These are phyloP conservation scores for Pyrenophora graminea DNA, from an alignment of 2,329 filamentous ascomycete species.

Conservation along the genomic window DNA sequence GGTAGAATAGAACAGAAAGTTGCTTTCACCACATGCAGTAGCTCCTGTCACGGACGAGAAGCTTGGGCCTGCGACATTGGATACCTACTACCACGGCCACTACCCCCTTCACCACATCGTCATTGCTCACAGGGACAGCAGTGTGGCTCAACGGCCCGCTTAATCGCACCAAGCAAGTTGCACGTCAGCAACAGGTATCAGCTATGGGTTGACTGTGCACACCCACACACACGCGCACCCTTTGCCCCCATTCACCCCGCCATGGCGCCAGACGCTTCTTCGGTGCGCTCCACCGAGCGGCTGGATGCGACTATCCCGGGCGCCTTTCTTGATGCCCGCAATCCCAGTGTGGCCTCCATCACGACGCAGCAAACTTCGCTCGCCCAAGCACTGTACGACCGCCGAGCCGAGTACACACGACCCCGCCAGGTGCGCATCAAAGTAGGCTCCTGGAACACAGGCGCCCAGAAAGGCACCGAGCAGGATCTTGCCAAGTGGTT, in stretches of 20 bases:
- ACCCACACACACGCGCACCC: not conserved
- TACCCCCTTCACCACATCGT: slow-evolving; percentile 12
- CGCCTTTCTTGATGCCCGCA: slow-evolving; percentile 49
- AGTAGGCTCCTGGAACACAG: slow-evolving; percentile 94
- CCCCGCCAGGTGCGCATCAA: slow-evolving; percentile 79
- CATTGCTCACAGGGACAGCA: slow-evolving; percentile 7
- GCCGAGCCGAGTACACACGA: slow-evolving; percentile 78
- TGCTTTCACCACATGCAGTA: not conserved
- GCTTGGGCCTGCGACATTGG: slow-evolving; percentile 10
- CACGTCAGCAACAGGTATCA: not conserved
- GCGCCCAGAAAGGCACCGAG: slow-evolving; percentile 79
- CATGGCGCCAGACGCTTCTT: slow-evolving; percentile 33
- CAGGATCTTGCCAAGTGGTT: slow-evolving; percentile 91
- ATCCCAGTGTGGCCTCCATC: slow-evolving; percentile 27
- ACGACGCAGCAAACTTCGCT: slow-evolving; percentile 54
- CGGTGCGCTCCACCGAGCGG: slow-evolving; percentile 32
- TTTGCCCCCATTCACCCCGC: slow-evolving; percentile 15
- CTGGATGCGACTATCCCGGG: slow-evolving; percentile 55
- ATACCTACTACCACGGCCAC: not conserved
- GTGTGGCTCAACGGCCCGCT: slow-evolving; percentile 22
- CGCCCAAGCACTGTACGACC: slow-evolving; percentile 66
- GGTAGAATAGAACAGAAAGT: no score
- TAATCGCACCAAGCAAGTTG: slow-evolving; percentile 2
- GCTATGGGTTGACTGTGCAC: slow-evolving; percentile 13
- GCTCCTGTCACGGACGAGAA: not conserved